Conservation (phyloP, 257 asterid genomes). For the Przewalskia tangutica region DNA sequence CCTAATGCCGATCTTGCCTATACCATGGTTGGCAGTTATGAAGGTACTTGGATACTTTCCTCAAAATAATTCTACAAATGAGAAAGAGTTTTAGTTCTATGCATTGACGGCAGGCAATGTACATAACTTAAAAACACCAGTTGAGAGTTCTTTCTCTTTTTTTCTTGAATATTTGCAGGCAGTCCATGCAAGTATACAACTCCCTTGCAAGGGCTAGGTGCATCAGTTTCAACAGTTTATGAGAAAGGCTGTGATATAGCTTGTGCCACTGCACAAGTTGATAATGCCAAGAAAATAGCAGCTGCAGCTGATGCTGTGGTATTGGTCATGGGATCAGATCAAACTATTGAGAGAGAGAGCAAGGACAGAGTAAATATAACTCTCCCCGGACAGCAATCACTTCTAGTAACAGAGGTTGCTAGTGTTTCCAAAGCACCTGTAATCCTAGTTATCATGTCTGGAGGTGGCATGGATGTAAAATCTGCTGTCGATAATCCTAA, state of each 20-base stretch:
- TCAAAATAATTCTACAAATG: background rate
- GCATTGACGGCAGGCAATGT: background rate
- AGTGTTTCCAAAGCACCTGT: constrained; percentile 63
- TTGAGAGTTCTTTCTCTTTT: background rate
- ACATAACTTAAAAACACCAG: background rate
- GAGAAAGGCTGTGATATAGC: constrained; percentile 50
- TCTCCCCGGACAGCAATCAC: constrained; percentile 82
- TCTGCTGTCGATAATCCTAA: constrained; percentile 66
- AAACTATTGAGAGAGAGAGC: constrained; percentile 50
- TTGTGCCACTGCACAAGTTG: constrained; percentile 44
- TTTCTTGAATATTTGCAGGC: constrained; percentile 28
- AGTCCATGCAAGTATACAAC: constrained; percentile 58
- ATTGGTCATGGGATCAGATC: constrained; percentile 74
- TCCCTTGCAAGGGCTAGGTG: constrained; percentile 56
- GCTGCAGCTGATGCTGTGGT: constrained; percentile 68
- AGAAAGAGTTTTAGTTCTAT: background rate
- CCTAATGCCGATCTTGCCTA: constrained; percentile 61
- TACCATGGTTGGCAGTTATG: constrained; percentile 80
- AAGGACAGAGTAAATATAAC: constrained; percentile 53
- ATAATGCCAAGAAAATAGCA: constrained; percentile 49
- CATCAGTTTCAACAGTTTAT: constrained; percentile 41
- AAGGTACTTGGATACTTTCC: constrained; percentile 26
- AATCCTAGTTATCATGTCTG: constrained; percentile 81
- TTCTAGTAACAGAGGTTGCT: constrained; percentile 52
- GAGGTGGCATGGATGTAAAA: constrained; percentile 78